Evolutionary conservation across 2,329 filamentous ascomycete genomes (phyloP).

Genomic region (Colletotrichum gigasporum): DNA sequence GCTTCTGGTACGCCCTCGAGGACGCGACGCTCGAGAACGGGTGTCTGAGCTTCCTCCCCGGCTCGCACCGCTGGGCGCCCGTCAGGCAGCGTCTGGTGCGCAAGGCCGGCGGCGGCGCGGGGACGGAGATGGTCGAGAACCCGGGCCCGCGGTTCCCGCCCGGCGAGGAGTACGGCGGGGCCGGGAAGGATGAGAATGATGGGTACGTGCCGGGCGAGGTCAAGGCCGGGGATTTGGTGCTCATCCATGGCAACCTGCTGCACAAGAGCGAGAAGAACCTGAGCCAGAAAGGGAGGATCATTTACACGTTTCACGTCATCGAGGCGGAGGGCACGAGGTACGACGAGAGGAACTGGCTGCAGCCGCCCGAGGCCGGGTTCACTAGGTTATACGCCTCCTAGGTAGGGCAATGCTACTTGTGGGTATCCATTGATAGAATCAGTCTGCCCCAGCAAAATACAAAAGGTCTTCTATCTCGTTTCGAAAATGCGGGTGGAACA

Average conservation of each 20-base stretch:
- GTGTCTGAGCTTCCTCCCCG: constrained; percentile 85
- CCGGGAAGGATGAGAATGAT: constrained; percentile 45
- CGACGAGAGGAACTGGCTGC: constrained; percentile 91
- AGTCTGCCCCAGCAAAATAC: constrained; percentile 11
- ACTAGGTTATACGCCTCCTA: constrained; percentile 66
- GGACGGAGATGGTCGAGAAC: constrained; percentile 79
- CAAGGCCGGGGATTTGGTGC: constrained; percentile 86
- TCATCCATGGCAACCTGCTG: constrained; percentile 95
- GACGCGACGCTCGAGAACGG: constrained; percentile 89
- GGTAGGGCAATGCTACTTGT: constrained; percentile 3
- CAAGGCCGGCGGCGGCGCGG: constrained; percentile 52
- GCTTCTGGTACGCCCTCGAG: constrained; percentile 97
- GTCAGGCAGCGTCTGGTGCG: constrained; percentile 81
- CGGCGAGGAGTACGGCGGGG: constrained; percentile 57
- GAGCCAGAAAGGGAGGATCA: constrained; percentile 86
- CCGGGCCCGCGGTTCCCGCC: constrained; percentile 70
- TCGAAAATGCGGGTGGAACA: neutral
- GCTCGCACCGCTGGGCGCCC: constrained; percentile 79
- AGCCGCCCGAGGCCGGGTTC: constrained; percentile 84
- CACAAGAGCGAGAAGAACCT: constrained; percentile 96
- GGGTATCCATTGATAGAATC: constrained; percentile 29
- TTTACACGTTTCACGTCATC: constrained; percentile 98
- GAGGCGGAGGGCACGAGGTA: constrained; percentile 80
- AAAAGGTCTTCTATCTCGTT: constrained; percentile 10
- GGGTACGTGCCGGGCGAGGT: constrained; percentile 84